These are phyloP conservation scores for Triticum timopheevii DNA, from an alignment of 176 grass and related monocot genomes.

Conservation along the genomic window DNA sequence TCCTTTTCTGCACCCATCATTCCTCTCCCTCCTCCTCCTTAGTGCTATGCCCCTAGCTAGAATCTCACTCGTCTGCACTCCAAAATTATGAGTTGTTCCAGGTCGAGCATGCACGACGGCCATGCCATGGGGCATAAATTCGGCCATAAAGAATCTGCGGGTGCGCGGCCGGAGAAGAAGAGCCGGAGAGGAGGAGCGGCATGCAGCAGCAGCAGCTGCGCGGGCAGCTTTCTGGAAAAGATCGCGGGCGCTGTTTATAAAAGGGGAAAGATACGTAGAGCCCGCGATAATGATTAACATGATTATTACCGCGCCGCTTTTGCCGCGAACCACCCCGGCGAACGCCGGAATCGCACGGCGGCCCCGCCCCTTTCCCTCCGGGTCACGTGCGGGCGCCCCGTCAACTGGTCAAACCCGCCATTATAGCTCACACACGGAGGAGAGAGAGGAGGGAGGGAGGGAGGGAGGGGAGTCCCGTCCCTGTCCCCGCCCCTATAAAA, in stretches of 20 bases:
- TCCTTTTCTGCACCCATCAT: not conserved
- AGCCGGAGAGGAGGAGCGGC: not conserved
- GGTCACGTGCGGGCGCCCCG: constrained; percentile 52
- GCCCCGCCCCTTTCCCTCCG: not conserved
- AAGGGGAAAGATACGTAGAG: constrained; percentile 58
- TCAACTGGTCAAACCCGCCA: constrained; percentile 68
- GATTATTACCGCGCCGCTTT: constrained; percentile 38
- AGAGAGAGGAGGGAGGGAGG: not conserved
- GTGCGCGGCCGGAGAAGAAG: not conserved
- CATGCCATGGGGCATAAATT: not conserved
- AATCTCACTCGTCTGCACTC: constrained; percentile 12
- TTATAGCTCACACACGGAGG: constrained; percentile 31
- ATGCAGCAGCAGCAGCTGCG: not conserved
- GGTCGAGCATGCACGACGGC: not conserved
- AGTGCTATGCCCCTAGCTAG: no score
- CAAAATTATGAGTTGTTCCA: not conserved
- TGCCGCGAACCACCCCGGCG: not conserved
- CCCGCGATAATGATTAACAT: constrained; percentile 62
- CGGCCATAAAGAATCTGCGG: not conserved
- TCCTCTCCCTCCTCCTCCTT: not conserved
- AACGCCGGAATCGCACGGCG: not conserved
- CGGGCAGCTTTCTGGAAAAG: constrained; percentile 54
- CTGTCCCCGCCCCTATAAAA: constrained; percentile 32
- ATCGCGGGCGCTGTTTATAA: constrained; percentile 61
- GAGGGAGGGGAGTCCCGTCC: not conserved